Evolutionary conservation across 2,329 filamentous ascomycete genomes (phyloP).

Genomic region (Cordyceps pruinosa): DNA sequence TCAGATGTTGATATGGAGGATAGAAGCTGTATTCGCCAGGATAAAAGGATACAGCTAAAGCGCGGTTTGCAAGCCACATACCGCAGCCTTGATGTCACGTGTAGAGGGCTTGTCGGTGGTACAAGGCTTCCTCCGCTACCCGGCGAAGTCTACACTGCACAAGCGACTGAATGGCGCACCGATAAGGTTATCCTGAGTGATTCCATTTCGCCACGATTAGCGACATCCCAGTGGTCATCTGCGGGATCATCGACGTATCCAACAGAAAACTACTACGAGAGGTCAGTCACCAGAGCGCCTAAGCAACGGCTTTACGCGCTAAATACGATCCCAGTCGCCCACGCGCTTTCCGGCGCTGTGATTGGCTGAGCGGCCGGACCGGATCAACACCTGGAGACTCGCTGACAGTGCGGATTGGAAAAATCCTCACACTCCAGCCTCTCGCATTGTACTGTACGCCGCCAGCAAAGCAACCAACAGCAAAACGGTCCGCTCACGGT

Average conservation of each 20-base stretch:
- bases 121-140: no score
- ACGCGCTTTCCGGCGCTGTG: slow-evolving; percentile 15
- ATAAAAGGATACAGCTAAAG: no score
- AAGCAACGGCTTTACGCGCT: slow-evolving; percentile 1
- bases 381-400: slow-evolving; percentile 31
- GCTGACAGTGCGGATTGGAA: slow-evolving; percentile 38
- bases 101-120: background rate
- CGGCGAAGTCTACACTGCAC: background rate
- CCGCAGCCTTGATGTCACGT: slow-evolving; percentile 1
- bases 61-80: no score
- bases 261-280: background rate
- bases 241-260: background rate
- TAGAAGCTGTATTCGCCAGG: no score
- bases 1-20: no score
- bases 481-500: slow-evolving; percentile 17
- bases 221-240: background rate
- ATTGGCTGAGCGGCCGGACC: slow-evolving; percentile 27
- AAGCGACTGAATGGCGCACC: background rate
- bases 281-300: background rate
- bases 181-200: background rate
- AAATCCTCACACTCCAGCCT: slow-evolving; percentile 34
- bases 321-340: slow-evolving; percentile 1
- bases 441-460: slow-evolving; percentile 19
- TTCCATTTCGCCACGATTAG: background rate
- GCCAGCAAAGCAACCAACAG: slow-evolving; percentile 15